Evolutionary conservation across 2,329 filamentous ascomycete genomes (phyloP).

Genomic region (Arthrobotrys sinensis): DNA sequence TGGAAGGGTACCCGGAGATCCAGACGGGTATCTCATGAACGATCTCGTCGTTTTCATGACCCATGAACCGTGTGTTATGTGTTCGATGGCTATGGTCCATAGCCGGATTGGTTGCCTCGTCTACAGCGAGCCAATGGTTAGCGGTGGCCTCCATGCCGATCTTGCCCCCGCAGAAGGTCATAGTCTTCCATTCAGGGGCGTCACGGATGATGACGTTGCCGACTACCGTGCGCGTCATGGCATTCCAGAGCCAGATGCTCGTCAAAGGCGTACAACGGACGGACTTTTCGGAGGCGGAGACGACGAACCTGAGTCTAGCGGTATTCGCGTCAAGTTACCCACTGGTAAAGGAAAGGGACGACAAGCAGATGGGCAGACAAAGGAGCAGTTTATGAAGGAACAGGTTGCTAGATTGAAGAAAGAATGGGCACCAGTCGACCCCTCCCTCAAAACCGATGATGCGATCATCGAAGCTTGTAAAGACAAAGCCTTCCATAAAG

Average conservation of each 20-base stretch:
- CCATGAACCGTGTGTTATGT: conserved; percentile 96
- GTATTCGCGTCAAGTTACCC: conserved; percentile 37
- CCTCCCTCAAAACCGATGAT: conserved; percentile 51
- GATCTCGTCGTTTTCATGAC: conserved; percentile 94
- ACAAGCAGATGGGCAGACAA: conserved; percentile 17
- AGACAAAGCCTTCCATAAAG: conserved; percentile 37
- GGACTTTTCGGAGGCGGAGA: conserved; percentile 21
- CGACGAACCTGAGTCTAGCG: conserved; percentile 12
- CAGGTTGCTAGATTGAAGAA: conserved; percentile 38
- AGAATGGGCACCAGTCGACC: conserved; percentile 51
- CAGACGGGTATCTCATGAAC: conserved; percentile 91
- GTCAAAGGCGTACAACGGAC: conserved; percentile 14
- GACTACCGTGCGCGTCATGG: conserved; percentile 63
- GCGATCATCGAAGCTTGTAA: conserved; percentile 50
- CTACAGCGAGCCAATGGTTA: conserved; percentile 84
- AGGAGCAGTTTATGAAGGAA: conserved; percentile 50
- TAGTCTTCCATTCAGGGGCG: conserved; percentile 62
- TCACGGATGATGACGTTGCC: conserved; percentile 66
- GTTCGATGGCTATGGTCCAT: conserved; percentile 95
- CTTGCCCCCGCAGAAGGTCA: conserved; percentile 71
- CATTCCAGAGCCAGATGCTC: conserved; percentile 27
- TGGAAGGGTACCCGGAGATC: conserved; percentile 43
- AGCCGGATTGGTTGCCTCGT: conserved; percentile 90
- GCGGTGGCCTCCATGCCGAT: conserved; percentile 87
- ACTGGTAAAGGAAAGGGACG: conserved; percentile 34